Evolutionary conservation across 495 filamentous ascomycete genomes (phyloP), one percentile per base, ranked within the genome.

Genomic region (Penicillium alfredii): DNA sequence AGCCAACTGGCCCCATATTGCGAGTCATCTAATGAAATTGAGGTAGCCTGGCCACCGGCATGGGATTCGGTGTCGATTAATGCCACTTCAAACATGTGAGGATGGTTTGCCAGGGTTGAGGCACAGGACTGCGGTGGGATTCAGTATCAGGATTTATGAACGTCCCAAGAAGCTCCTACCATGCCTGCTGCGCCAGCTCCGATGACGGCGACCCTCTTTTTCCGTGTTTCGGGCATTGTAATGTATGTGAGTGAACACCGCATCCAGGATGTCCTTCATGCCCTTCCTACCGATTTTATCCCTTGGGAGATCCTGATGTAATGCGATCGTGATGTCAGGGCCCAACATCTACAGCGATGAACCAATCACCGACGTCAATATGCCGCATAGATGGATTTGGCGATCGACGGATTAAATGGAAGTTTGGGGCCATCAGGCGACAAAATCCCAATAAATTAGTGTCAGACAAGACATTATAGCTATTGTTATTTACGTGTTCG

Each of bases 41-140:
- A 87, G 24, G 80, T 85, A 1, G 86, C 86, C 54, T 93, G 86
- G 0, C 86, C 85, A n/a, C 86, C 86, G 34, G 77, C 76, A 33
- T 85, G 76, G 22, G 71, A 59, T 18, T 73, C 72, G 1, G 69
- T 72, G 38, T 90, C 84, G 34, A 93, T 73, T 16, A 90, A 51
- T 0, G 84, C 88, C 17, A 90, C 73, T 22, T 81, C 69, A 56
- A 88, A 90, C 35, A 74, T 76, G 22, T 84, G 74, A 0, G 80
- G 81, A 45, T 89, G 82, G 33, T 86, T 68, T 11, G 84, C 75
- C 3, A 93, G 68, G 9, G 82, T 81, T 12, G 79, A 69, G 6
- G 85, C 84, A 49, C 85, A 86, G 11, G 85, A 82, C 85, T 84
- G 38, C 30, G n/a, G 21, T 17, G 49, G 10, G 19, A 11, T 27